phyloP scores from a whole-genome alignment of 73 alveolate species.

The Paraurostyla sp. region DNA sequence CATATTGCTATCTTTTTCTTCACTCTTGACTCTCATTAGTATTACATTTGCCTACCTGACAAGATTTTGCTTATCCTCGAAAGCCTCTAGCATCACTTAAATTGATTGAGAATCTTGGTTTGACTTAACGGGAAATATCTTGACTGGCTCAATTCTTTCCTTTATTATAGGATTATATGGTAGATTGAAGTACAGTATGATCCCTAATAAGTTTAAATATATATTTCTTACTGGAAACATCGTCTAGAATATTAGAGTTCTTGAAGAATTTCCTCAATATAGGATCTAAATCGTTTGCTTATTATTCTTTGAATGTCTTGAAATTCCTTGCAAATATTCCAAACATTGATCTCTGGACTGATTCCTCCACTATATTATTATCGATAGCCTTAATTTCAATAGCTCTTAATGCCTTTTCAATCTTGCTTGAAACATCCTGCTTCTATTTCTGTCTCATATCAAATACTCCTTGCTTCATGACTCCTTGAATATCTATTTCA shows the following conservation, averaged over 20 bases:
- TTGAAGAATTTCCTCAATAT: constrained; percentile 53
- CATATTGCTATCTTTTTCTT: constrained; percentile 9
- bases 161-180: constrained; percentile 33
- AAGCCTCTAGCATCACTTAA: constrained; percentile 61
- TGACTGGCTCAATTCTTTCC: constrained; percentile 42
- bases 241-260: constrained; percentile 46
- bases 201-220: background rate
- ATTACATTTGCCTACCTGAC: constrained; percentile 62
- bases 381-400: constrained; percentile 60
- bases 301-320: constrained; percentile 22
- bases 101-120: constrained; percentile 45
- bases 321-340: constrained; percentile 70
- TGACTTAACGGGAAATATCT: constrained; percentile 49
- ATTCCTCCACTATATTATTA: constrained; percentile 62
- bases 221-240: constrained; percentile 19
- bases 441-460: background rate
- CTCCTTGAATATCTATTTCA: constrained; percentile 26
- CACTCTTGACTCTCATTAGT: constrained; percentile 52
- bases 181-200: constrained; percentile 70
- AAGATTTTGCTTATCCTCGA: constrained; percentile 58
- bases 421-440: constrained; percentile 38
- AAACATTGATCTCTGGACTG: constrained; percentile 61
- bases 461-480: background rate
- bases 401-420: constrained; percentile 44
- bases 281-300: constrained; percentile 29